Percentiles rank a stretch among this genome's conserved stretches.
Conservation (phyloP, 129 eudicot species). For the Saussurea involucrata region DNA sequence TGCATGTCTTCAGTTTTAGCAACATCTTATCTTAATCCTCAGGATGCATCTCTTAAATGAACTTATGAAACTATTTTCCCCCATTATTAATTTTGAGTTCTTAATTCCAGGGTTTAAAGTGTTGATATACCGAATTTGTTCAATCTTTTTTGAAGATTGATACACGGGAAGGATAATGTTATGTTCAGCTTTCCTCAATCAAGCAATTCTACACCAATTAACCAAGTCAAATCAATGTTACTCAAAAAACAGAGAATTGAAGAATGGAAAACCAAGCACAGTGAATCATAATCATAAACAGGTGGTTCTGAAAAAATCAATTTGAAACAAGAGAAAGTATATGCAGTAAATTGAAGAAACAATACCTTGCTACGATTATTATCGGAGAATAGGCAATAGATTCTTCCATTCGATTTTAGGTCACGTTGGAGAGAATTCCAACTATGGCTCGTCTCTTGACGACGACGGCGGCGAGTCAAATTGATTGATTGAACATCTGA, state of each 20-base stretch:
- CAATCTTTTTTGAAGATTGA: background rate
- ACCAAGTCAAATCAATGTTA: background rate
- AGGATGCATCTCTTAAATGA: background rate
- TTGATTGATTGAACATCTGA: constrained; percentile 1
- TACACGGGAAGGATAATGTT: background rate
- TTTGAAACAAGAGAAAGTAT: background rate
- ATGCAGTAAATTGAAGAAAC: background rate
- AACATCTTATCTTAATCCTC: background rate
- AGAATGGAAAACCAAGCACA: background rate
- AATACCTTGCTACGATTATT: constrained; percentile 59
- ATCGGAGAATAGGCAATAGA: constrained; percentile 53
- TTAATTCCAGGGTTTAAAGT: background rate
- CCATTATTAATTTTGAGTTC: background rate
- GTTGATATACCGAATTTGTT: background rate
- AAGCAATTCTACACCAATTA: background rate
- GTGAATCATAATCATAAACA: background rate
- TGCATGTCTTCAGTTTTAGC: constrained; percentile 1
- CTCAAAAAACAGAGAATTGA: background rate
- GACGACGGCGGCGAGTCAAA: constrained; percentile 10
- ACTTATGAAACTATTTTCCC: background rate
- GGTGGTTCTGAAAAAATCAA: background rate
- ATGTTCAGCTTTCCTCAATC: background rate
- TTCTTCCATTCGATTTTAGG: constrained; percentile 38
- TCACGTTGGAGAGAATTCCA: constrained; percentile 33
- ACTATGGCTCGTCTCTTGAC: constrained; percentile 16